These are phyloP conservation scores for Picochlorum sp. DNA, from an alignment of 139 green algal species.

Conservation along the genomic window DNA sequence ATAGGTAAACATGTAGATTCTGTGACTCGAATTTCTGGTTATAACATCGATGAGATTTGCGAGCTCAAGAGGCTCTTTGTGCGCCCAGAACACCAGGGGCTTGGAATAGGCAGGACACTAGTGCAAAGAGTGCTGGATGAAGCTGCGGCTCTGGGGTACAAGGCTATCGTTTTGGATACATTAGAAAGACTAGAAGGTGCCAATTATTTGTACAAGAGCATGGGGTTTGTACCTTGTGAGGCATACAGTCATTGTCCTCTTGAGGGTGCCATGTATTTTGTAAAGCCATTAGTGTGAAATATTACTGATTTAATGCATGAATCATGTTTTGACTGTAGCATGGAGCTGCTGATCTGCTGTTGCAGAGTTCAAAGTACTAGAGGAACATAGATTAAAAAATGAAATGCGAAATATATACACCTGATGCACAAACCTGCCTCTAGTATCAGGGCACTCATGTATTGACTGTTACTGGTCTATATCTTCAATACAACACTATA, in stretches of 20 bases:
- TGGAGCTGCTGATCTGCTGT: too few species aligned
- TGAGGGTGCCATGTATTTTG: slow-evolving; percentile 21
- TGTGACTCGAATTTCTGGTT: neutral
- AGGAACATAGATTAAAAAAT: neutral
- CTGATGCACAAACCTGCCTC: too few species aligned
- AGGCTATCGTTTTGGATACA: slow-evolving; percentile 20
- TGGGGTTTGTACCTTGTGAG: slow-evolving; percentile 15
- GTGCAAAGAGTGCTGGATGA: neutral
- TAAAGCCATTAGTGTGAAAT: slow-evolving; percentile 5
- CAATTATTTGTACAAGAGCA: slow-evolving; percentile 12
- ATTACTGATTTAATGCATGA: too few species aligned
- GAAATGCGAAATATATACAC: too few species aligned
- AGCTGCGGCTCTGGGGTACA: slow-evolving; percentile 5
- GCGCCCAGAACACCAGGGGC: slow-evolving; percentile 9
- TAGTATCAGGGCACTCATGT: too few species aligned
- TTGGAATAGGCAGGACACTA: slow-evolving; percentile 7
- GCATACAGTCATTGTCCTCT: slow-evolving; percentile 25
- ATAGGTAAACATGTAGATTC: neutral
- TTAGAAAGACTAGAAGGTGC: slow-evolving; percentile 15
- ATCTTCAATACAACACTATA: too few species aligned
- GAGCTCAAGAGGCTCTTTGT: slow-evolving; percentile 30
- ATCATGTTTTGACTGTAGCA: too few species aligned
- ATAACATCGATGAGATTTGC: slow-evolving; percentile 5
- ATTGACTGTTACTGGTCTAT: too few species aligned
- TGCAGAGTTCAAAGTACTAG: neutral